Conservation (phyloP, 2,329 filamentous ascomycete genomes). For the Fusarium sp. region DNA sequence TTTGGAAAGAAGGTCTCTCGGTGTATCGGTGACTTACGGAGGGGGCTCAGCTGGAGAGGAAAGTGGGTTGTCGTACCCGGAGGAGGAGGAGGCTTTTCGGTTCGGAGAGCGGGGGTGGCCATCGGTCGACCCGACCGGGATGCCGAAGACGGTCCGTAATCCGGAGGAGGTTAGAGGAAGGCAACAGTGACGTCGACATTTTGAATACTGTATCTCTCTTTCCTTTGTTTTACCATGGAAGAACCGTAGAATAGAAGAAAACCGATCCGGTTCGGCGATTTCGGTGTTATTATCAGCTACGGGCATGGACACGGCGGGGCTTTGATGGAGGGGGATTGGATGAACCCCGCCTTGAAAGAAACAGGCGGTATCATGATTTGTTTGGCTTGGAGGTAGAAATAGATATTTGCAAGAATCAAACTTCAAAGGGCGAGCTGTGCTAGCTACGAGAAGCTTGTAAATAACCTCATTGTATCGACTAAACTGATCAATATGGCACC, state of each 20-base stretch:
- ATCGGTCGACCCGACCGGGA: not conserved
- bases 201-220: not conserved
- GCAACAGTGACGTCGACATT: not conserved
- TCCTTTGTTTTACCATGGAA: not conserved
- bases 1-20: not conserved
- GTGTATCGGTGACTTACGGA: not conserved
- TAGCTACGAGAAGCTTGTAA: not conserved
- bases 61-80: not conserved
- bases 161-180: constrained; percentile 1
- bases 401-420: not conserved
- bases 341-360: constrained; percentile 4
- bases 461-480: constrained; percentile 9
- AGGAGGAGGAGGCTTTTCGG: not conserved
- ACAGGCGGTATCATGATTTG: not conserved
- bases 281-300: not conserved
- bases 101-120: not conserved
- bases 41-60: not conserved
- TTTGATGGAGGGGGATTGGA: not conserved
- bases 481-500: constrained; percentile 45
- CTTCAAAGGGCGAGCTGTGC: constrained; percentile 3
- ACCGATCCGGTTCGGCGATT: not conserved
- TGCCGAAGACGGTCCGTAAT: not conserved
- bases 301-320: not conserved
- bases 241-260: not conserved
- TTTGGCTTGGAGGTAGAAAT: not conserved